Percentiles rank a stretch among this genome's conserved stretches.
Conservation (phyloP, 495 filamentous ascomycete species). For the Penicillium mononematosum region DNA sequence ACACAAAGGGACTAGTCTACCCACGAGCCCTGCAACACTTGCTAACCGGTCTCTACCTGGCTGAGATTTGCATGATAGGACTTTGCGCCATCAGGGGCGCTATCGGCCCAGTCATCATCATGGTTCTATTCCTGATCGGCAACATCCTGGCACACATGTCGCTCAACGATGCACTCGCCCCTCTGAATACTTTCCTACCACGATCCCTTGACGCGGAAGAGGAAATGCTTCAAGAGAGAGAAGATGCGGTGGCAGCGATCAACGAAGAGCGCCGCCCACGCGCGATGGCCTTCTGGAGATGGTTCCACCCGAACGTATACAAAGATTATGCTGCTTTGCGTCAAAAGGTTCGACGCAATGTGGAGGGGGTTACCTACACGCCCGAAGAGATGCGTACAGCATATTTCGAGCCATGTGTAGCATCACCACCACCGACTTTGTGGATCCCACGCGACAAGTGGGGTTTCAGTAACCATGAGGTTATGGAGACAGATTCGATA, state of each 20-base stretch:
- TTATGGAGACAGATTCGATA: slow-evolving; percentile 52
- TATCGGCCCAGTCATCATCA: slow-evolving; percentile 72
- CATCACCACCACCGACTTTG: slow-evolving; percentile 54
- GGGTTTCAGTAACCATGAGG: slow-evolving; percentile 62
- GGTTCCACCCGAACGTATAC: slow-evolving; percentile 76
- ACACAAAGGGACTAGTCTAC: slow-evolving; percentile 87
- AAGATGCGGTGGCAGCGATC: slow-evolving; percentile 31
- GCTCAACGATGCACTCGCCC: slow-evolving; percentile 70
- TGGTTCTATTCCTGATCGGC: slow-evolving; percentile 73
- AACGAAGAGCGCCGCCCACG: slow-evolving; percentile 28
- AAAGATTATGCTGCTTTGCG: slow-evolving; percentile 67
- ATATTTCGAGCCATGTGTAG: slow-evolving; percentile 68
- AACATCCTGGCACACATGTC: slow-evolving; percentile 75
- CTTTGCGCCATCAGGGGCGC: slow-evolving; percentile 71
- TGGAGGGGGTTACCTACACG: slow-evolving; percentile 52
- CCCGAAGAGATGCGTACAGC: slow-evolving; percentile 56
- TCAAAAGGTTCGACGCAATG: slow-evolving; percentile 62
- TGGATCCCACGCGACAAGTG: slow-evolving; percentile 71
- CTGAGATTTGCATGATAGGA: slow-evolving; percentile 80
- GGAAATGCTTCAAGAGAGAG: slow-evolving; percentile 38
- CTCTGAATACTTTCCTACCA: slow-evolving; percentile 74
- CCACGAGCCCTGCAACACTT: slow-evolving; percentile 84
- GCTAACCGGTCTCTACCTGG: slow-evolving; percentile 79
- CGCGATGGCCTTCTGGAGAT: slow-evolving; percentile 53
- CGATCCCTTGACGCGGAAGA: slow-evolving; percentile 51